Percentiles rank a stretch among this genome's conserved stretches.
Evolutionary conservation across 805 yeast genomes (phyloP).

Genomic region (Saccharomycopsis fibuligera): DNA sequence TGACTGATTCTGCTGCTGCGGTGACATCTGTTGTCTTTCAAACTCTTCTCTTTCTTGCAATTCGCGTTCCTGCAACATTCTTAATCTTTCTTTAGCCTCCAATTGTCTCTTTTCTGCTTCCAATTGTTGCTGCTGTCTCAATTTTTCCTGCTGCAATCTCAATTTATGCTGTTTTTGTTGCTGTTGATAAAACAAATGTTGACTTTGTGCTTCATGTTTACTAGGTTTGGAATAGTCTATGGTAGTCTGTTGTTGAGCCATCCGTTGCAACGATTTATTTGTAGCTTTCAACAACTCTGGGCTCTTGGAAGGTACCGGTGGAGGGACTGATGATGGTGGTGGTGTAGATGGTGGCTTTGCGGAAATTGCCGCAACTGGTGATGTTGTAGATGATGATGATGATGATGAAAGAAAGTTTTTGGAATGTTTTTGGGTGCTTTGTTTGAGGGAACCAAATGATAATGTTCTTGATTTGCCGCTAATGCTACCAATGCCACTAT

Average conservation of each 20-base stretch:
- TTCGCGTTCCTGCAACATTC: slow-evolving; percentile 18
- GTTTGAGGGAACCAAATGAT: slow-evolving; percentile 23
- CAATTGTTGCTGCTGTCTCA: background rate
- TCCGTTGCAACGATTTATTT: slow-evolving; percentile 17
- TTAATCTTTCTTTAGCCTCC: slow-evolving; percentile 17
- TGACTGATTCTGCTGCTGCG: background rate
- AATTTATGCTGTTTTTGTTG: slow-evolving; percentile 22
- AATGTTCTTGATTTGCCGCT: background rate
- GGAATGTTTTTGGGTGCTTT: slow-evolving; percentile 51
- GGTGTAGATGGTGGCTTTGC: slow-evolving; percentile 5
- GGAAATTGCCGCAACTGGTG: no score
- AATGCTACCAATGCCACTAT: background rate
- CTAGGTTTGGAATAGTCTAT: background rate
- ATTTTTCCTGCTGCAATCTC: slow-evolving; percentile 14
- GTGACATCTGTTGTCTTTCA: background rate
- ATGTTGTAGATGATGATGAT: slow-evolving; percentile 2
- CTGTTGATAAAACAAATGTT: slow-evolving; percentile 20
- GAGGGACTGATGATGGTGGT: slow-evolving; percentile 17
- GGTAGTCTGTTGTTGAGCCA: slow-evolving; percentile 15
- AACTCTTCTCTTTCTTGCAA: slow-evolving; percentile 8
- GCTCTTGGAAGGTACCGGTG: slow-evolving; percentile 20
- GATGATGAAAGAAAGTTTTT: background rate
- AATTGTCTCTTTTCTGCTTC: slow-evolving; percentile 15
- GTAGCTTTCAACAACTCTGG: slow-evolving; percentile 18
- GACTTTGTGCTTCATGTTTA: slow-evolving; percentile 13